A percentile compares a stretch with the other conserved stretches of the same genome.
These are phyloP conservation scores for Botrytis cinerea DNA, from an alignment of 2,329 filamentous ascomycete genomes.

Conservation along the genomic window DNA sequence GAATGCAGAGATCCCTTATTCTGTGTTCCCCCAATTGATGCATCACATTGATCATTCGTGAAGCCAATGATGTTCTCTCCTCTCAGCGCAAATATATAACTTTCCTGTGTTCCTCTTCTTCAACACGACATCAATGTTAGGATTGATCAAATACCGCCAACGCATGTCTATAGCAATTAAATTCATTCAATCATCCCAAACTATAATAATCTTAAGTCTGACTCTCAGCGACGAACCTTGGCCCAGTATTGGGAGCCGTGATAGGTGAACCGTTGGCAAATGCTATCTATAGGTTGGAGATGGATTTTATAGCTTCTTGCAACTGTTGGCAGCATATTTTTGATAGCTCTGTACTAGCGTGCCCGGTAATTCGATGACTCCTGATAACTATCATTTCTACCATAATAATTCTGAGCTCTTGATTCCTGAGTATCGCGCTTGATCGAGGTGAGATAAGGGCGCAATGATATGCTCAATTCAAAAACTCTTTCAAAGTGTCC, in stretches of 20 bases:
- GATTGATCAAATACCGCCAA: too few species aligned
- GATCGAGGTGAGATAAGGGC: too few species aligned
- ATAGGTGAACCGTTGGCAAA: background rate
- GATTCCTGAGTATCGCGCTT: too few species aligned
- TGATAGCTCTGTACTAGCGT: background rate
- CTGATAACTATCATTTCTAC: background rate
- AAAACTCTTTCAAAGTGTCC: too few species aligned
- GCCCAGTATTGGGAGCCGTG: background rate
- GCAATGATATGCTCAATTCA: too few species aligned
- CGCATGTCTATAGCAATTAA: too few species aligned
- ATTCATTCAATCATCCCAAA: too few species aligned
- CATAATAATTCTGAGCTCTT: background rate
- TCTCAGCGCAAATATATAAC: constrained; percentile 23
- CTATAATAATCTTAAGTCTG: constrained; percentile 39
- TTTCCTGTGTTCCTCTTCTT: constrained; percentile 38
- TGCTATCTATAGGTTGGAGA: background rate
- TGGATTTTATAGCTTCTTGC: constrained; percentile 6
- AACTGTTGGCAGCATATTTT: background rate
- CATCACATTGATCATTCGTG: constrained; percentile 6
- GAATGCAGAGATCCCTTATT: background rate
- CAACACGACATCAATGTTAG: background rate
- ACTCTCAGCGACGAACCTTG: constrained; percentile 4
- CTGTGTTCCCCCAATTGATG: background rate
- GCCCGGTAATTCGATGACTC: too few species aligned
- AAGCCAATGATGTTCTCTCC: constrained; percentile 5